A percentile compares a stretch with the other conserved stretches of the same genome.
Evolutionary conservation across 495 filamentous ascomycete genomes (phyloP).

Genomic region (Chaetomium cochliodes): DNA sequence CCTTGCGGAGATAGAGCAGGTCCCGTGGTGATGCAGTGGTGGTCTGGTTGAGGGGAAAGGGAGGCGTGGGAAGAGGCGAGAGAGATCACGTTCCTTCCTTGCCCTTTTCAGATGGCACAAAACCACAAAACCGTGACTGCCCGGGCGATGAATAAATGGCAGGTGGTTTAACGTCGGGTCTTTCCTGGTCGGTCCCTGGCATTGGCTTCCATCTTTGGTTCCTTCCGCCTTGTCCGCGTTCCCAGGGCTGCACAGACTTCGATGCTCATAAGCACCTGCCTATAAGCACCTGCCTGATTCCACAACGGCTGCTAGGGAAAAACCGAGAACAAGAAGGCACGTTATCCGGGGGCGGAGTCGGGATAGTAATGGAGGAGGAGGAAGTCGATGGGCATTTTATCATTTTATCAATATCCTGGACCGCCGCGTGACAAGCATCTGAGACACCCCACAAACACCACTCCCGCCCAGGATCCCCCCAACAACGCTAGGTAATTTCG

Average conservation of each 20-base stretch:
- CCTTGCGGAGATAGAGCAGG: constrained; percentile 9
- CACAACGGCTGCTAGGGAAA: background rate
- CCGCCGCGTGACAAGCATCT: constrained; percentile 8
- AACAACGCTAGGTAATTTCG: constrained; percentile 2
- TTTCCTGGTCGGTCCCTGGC: background rate
- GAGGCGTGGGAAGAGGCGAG: background rate
- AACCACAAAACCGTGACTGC: background rate
- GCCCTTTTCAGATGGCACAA: background rate
- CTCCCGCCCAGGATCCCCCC: background rate
- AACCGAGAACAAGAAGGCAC: background rate
- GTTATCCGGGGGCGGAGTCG: background rate
- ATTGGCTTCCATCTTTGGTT: background rate
- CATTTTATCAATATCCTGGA: constrained; percentile 3
- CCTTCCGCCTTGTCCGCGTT: background rate
- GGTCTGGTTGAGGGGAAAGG: background rate
- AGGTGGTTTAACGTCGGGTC: too few relatives aligned
- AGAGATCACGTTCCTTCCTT: constrained; percentile 9
- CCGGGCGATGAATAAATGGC: background rate
- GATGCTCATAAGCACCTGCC: constrained; percentile 1
- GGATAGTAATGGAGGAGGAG: background rate
- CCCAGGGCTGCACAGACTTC: background rate
- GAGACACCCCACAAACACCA: constrained; percentile 14
- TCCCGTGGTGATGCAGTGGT: constrained; percentile 14
- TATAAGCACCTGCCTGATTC: constrained; percentile 6
- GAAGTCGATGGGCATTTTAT: constrained; percentile 9